These are phyloP conservation scores for Candida nemodendra DNA, from an alignment of 805 yeast genomes.

Conservation along the genomic window DNA sequence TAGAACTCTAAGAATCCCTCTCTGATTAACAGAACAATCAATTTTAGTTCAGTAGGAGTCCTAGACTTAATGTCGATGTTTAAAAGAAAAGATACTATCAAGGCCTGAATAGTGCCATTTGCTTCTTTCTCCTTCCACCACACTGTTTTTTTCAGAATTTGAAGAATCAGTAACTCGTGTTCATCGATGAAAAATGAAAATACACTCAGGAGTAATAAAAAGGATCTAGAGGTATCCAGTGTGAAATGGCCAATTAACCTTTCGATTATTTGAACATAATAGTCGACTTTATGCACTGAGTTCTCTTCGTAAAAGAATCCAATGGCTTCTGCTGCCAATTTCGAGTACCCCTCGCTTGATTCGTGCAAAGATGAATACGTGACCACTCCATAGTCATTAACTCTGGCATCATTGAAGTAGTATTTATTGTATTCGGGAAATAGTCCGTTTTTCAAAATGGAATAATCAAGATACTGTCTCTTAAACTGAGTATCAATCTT, in stretches of 20 bases:
- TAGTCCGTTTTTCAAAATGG: constrained; percentile 26
- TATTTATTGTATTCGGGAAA: constrained; percentile 29
- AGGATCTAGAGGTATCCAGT: constrained; percentile 68
- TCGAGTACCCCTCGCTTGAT: constrained; percentile 75
- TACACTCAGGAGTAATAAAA: constrained; percentile 61
- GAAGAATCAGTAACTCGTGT: constrained; percentile 46
- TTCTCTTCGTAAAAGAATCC: constrained; percentile 41
- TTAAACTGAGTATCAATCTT: constrained; percentile 28
- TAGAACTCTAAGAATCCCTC: constrained; percentile 66
- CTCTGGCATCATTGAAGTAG: constrained; percentile 31
- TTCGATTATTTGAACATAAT: constrained; percentile 48
- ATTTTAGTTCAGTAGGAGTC: constrained; percentile 21
- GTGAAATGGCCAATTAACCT: constrained; percentile 70
- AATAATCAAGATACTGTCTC: constrained; percentile 28
- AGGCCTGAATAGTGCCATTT: constrained; percentile 21
- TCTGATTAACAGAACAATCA: constrained; percentile 59
- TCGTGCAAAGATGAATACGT: constrained; percentile 66
- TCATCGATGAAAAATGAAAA: constrained; percentile 44
- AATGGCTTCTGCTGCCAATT: constrained; percentile 50
- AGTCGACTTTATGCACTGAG: constrained; percentile 40
- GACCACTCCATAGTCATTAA: constrained; percentile 29
- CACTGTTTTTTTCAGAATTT: constrained; percentile 49
- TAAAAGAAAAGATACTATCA: constrained; percentile 27
- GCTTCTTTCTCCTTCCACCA: constrained; percentile 52
- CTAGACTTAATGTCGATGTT: constrained; percentile 40